Conservation (phyloP, 2,329 filamentous ascomycete genomes). For the Trichoderma semiorbis region DNA sequence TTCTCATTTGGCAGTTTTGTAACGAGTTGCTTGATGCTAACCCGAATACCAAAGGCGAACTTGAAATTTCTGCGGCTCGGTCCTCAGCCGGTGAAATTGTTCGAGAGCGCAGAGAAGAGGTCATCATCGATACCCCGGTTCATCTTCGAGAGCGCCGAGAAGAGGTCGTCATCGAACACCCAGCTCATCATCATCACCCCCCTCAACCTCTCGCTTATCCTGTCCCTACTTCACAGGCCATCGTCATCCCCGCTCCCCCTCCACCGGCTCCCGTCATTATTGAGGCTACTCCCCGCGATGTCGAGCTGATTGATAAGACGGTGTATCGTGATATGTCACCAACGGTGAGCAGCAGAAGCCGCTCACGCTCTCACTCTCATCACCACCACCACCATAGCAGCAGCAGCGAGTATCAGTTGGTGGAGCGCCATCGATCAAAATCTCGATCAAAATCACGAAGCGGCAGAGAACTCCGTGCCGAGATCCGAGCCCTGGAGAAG, state of each 20-base stretch:
- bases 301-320: conserved; percentile 45
- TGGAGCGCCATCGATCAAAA: conserved; percentile 40
- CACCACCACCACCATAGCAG: conserved; percentile 29
- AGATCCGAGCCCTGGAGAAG: conserved; percentile 67
- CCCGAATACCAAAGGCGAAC: conserved; percentile 35
- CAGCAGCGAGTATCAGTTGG: conserved; percentile 26
- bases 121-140: conserved; percentile 31
- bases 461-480: conserved; percentile 65
- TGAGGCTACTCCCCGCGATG: conserved; percentile 32
- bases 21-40: conserved; percentile 15
- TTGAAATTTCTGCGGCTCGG: conserved; percentile 43
- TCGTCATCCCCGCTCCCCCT: conserved; percentile 25
- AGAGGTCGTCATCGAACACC: conserved; percentile 38
- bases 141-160: conserved; percentile 41
- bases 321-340: conserved; percentile 51
- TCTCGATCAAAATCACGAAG: conserved; percentile 43
- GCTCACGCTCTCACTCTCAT: conserved; percentile 29
- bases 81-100: conserved; percentile 46
- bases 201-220: conserved; percentile 24
- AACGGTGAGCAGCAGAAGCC: conserved; percentile 35
- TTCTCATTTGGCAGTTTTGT: conserved; percentile 19
- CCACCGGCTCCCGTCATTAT: conserved; percentile 33
- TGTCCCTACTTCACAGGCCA: conserved; percentile 15
- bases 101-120: conserved; percentile 46
- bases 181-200: conserved; percentile 18